Evolutionary conservation across 208 protist species (phyloP), one percentile per base, ranked within the genome.

Genomic region (Trypanosoma lewisi): DNA sequence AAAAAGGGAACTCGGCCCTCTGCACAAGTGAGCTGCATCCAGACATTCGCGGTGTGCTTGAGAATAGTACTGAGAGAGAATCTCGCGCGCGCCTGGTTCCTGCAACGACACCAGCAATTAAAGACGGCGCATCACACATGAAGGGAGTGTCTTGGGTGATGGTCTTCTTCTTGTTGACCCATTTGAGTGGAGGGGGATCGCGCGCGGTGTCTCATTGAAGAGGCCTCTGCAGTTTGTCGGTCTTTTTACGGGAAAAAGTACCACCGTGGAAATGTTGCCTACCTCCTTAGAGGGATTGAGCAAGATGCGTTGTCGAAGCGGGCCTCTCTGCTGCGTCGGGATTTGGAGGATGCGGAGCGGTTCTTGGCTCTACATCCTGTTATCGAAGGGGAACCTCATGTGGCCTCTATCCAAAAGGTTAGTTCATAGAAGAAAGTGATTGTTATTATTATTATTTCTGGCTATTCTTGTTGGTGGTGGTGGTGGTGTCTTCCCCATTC

Each of bases 101-200:
- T 8, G 79, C 75, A 4, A 88, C 80, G n/a, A 85, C 74, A 16
- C 87, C 83, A 8, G 80, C 83, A 23, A 87, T 93, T 52, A 78
- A 72, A 17, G 87, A 89, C 44, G 72, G 70, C 8, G 68, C 71
- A 11, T 44, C 41, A 7, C 76, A 88, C 52, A 54, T 69, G 6
- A 77, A 73, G n/a, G 50, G 12, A 78, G 82, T 48, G 64, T 91
- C 0, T 62, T 91, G 6, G 83, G 84, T 8, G 83, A 91, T 56
- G 87, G 79, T 0, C 68, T 94, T 42, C 77, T 94, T n/a, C 87
- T 82, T 1, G 76, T 94, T 14, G 84, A 94, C 56, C 73, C 82
- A 4, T 94, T 94, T 59, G 87, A 94, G 69, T 94, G 82, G 80
- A 75, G 87, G 28, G 87, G 87, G 87, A 94, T 77, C 73, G 78